Conservation (phyloP, 2,329 filamentous ascomycete genomes). For the Aspergillus persii region DNA sequence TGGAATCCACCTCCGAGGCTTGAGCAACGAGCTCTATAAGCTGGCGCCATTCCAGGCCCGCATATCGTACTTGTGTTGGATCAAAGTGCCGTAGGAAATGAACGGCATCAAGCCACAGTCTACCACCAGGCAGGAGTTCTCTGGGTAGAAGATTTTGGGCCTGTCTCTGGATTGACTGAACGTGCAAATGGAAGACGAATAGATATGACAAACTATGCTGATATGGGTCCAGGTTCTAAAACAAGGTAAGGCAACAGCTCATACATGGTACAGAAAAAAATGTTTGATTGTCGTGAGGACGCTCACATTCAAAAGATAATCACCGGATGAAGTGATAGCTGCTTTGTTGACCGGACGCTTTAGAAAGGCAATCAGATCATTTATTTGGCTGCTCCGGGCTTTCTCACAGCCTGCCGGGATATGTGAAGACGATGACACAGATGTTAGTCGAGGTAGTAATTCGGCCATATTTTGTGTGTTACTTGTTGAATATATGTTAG, state of each 20-base stretch:
- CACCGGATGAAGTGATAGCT: conserved; percentile 26
- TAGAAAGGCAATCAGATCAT: conserved; percentile 36
- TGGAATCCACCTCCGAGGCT: conserved; percentile 30
- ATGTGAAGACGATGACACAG: conserved; percentile 41
- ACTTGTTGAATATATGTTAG: background rate
- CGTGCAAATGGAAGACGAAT: conserved; percentile 51
- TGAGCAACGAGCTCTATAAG: conserved; percentile 33
- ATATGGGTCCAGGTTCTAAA: conserved; percentile 50
- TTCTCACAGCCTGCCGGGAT: conserved; percentile 33
- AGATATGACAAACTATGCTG: conserved; percentile 61
- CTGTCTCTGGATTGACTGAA: conserved; percentile 39
- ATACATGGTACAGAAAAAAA: background rate
- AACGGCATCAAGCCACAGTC: conserved; percentile 51
- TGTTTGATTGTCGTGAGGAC: background rate
- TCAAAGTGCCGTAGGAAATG: conserved; percentile 56
- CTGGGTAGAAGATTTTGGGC: conserved; percentile 36
- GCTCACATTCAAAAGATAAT: conserved; percentile 37
- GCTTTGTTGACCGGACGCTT: conserved; percentile 36
- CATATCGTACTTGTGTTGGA: conserved; percentile 45
- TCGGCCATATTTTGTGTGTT: conserved; percentile 22
- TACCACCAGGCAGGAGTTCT: conserved; percentile 42
- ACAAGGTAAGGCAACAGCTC: conserved; percentile 1
- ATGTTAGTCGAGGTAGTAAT: conserved; percentile 35
- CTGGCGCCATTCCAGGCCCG: conserved; percentile 38
- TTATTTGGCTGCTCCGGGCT: conserved; percentile 46